These are phyloP conservation scores for Nissolia schottii DNA, from an alignment of 306 rosid genomes.

Conservation along the genomic window DNA sequence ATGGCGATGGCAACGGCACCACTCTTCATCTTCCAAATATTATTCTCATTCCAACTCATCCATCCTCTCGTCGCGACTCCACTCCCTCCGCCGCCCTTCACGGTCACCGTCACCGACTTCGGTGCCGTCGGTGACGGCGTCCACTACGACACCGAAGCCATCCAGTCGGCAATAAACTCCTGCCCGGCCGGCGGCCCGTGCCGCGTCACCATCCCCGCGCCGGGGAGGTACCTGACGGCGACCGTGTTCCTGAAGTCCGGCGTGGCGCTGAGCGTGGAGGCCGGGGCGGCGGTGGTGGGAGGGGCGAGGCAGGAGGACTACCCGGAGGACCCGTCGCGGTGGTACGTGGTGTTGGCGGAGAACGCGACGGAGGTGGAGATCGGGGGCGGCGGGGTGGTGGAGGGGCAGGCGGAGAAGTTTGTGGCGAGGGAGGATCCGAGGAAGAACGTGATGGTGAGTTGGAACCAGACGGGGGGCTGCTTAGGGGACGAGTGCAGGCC, in stretches of 20 bases:
- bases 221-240: constrained; percentile 50
- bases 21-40: not conserved
- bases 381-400: constrained; percentile 49
- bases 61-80: constrained; percentile 32
- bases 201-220: constrained; percentile 39
- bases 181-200: constrained; percentile 30
- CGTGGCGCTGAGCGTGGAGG: constrained; percentile 40
- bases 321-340: constrained; percentile 38
- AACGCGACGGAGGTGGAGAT: constrained; percentile 52
- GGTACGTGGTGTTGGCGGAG: constrained; percentile 66
- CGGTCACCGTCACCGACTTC: constrained; percentile 41
- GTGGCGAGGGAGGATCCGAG: constrained; percentile 44
- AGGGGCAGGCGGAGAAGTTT: constrained; percentile 50
- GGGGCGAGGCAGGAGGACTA: constrained; percentile 46
- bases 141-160: constrained; percentile 53
- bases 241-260: constrained; percentile 53
- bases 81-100: not conserved
- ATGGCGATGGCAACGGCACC: not conserved
- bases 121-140: constrained; percentile 58
- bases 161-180: constrained; percentile 56
- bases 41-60: not conserved
- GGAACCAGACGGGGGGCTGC: constrained; percentile 63
- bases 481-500: constrained; percentile 74
- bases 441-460: constrained; percentile 81
- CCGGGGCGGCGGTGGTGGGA: constrained; percentile 43